Conservation (phyloP, 108 stramenopile species). For the Aurantiochytrium sp. region DNA sequence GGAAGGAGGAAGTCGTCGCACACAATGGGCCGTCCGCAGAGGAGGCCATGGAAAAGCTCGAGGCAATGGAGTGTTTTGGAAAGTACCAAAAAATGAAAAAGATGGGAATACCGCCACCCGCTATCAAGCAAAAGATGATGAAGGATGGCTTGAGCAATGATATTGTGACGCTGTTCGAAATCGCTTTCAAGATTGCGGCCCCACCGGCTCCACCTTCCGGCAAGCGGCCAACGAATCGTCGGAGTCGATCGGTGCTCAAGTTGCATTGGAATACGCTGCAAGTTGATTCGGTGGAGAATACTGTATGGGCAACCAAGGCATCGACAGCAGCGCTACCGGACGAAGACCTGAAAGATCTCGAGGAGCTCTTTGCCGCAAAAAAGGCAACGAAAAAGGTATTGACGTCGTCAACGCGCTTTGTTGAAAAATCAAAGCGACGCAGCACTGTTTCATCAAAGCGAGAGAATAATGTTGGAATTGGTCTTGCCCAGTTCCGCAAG, state of each 20-base stretch:
- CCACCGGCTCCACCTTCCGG: background rate
- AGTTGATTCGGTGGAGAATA: background rate
- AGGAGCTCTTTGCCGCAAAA: background rate
- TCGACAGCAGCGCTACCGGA: background rate
- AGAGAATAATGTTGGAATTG: background rate
- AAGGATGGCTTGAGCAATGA: background rate
- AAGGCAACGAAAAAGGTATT: background rate
- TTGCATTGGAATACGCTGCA: background rate
- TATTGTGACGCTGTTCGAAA: background rate
- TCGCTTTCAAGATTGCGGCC: background rate
- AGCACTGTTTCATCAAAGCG: constrained; percentile 2
- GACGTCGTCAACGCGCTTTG: background rate
- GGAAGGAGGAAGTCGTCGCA: no score
- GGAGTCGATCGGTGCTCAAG: background rate
- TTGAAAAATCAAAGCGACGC: background rate
- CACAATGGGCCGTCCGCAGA: background rate
- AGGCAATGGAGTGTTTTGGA: background rate
- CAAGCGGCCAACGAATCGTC: background rate
- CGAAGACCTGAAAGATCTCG: background rate
- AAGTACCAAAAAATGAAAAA: background rate
- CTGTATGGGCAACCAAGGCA: background rate
- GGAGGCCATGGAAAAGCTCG: background rate
- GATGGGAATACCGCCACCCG: constrained; percentile 1
- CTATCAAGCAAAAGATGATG: constrained; percentile 7
- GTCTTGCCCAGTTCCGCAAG: background rate